Conservation (phyloP, 106 monocot species). For the Dioscorea dumetorum region DNA sequence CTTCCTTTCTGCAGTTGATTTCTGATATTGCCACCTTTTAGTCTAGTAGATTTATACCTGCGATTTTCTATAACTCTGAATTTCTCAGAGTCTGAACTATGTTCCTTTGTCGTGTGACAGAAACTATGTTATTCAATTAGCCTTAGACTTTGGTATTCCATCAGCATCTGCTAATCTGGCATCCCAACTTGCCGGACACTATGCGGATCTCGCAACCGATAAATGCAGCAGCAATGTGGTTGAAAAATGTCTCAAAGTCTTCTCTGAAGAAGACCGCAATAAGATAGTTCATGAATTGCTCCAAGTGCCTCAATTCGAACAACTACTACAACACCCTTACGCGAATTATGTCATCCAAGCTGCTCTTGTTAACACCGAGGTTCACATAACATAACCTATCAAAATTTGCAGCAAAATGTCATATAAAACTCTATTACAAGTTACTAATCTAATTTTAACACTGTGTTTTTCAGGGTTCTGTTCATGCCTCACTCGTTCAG, state of each 20-base stretch:
- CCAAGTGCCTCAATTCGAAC: conserved; percentile 28
- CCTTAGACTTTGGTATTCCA: conserved; percentile 26
- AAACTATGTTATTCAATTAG: conserved; percentile 72
- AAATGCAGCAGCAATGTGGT: conserved; percentile 86
- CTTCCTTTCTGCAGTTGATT: not conserved
- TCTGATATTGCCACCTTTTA: not conserved
- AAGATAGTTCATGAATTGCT: conserved; percentile 53
- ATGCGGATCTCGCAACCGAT: conserved; percentile 48
- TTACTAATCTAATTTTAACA: not conserved
- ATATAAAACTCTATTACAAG: not conserved
- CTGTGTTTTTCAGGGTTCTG: conserved; percentile 33
- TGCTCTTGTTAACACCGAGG: conserved; percentile 53
- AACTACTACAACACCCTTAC: conserved; percentile 58
- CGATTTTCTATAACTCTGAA: not conserved
- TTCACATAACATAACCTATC: not conserved
- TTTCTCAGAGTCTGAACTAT: no score
- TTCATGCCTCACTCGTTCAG: conserved; percentile 25
- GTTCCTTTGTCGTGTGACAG: conserved; percentile 17
- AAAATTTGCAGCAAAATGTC: not conserved
- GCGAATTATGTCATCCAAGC: conserved; percentile 81
- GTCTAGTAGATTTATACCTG: not conserved
- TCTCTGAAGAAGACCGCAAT: conserved; percentile 20
- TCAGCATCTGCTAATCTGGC: conserved; percentile 24
- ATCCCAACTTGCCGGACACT: conserved; percentile 47
- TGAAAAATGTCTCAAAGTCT: conserved; percentile 56